These are phyloP conservation scores for Arabidopsis hybrid DNA, from an alignment of 441 rosid species.

Conservation along the genomic window DNA sequence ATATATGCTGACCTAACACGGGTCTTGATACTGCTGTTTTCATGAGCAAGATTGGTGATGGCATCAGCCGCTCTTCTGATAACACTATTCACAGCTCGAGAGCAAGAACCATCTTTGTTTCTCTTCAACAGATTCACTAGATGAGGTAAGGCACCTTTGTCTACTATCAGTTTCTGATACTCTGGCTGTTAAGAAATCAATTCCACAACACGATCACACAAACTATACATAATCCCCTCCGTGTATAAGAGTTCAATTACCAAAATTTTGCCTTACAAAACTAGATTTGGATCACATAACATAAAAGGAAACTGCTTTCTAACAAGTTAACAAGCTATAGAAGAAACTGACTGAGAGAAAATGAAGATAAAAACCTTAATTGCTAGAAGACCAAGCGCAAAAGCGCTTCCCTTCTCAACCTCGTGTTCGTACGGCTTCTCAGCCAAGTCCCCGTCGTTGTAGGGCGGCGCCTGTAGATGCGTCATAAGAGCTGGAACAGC, in stretches of 20 bases:
- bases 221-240: constrained; percentile 13
- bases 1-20: constrained; percentile 81
- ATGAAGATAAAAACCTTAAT: constrained; percentile 66
- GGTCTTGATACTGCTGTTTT: constrained; percentile 93
- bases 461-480: constrained; percentile 88
- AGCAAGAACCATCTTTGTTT: constrained; percentile 61
- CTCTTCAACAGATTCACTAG: constrained; percentile 87
- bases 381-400: constrained; percentile 93
- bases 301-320: constrained; percentile 8
- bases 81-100: constrained; percentile 90
- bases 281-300: constrained; percentile 7
- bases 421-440: constrained; percentile 88
- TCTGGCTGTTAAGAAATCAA: constrained; percentile 78
- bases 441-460: constrained; percentile 53
- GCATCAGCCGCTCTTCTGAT: constrained; percentile 98
- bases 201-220: constrained; percentile 32
- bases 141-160: constrained; percentile 82
- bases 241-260: background rate
- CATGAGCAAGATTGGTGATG: constrained; percentile 97
- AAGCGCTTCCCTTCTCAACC: constrained; percentile 99
- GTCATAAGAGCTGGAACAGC: constrained; percentile 92
- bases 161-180: constrained; percentile 95
- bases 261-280: background rate
- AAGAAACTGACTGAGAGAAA: constrained; percentile 11
- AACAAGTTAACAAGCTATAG: constrained; percentile 11